These are phyloP conservation scores for Anisodus tanguticus DNA, from an alignment of 257 asterid species.

Conservation along the genomic window DNA sequence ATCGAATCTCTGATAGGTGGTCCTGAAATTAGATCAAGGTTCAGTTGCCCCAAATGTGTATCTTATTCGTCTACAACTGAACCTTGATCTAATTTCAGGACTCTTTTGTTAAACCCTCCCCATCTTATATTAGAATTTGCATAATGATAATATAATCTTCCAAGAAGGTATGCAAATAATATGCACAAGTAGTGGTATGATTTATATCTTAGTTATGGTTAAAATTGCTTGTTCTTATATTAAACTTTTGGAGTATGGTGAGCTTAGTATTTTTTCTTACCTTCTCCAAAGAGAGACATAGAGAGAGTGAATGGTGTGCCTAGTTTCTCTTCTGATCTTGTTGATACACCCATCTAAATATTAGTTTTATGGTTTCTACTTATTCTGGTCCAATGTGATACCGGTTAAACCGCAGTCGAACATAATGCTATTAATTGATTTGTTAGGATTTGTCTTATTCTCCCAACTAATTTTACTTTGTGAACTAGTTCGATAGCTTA, in stretches of 20 bases:
- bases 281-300: neutral
- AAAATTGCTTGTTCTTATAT: neutral
- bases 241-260: neutral
- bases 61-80: neutral
- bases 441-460: constrained; percentile 11
- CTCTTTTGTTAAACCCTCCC: neutral
- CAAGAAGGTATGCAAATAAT: neutral
- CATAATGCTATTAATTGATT: neutral
- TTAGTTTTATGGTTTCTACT: neutral
- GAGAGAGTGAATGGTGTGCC: neutral
- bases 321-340: neutral
- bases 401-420: neutral
- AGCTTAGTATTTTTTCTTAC: neutral
- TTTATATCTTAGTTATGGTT: neutral
- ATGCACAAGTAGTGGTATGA: constrained; percentile 7
- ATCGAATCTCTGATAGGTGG: neutral
- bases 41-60: no score
- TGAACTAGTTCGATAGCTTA: neutral
- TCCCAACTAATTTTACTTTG: constrained; percentile 12
- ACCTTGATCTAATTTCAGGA: neutral
- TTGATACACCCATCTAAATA: neutral
- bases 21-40: no score
- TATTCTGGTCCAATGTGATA: constrained; percentile 1
- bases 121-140: constrained; percentile 8
- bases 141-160: neutral